phyloP scores from a whole-genome alignment of 129 eudicot species.

The carrot (Daucus carota) region DH1_v3.0 NC_030385.2:31624001-31624500 shows the following conservation, averaged over 20 bases:
- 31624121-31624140: neutral
- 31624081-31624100: neutral
- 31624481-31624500: conserved; percentile 78
- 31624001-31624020: neutral
- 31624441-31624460: conserved; percentile 65
- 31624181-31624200: neutral
- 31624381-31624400: neutral
- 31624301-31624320: neutral
- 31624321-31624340: neutral
- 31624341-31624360: neutral
- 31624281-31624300: neutral
- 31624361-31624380: neutral
- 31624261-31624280: neutral
- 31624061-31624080: neutral
- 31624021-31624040: neutral
- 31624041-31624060: neutral
- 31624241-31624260: neutral
- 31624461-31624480: conserved; percentile 75
- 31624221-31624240: neutral
- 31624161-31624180: neutral
- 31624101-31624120: neutral
- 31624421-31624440: neutral
- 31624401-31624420: neutral
- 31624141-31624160: neutral
- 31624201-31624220: no score